These are phyloP conservation scores for Cryphonectria nitschkei DNA, from an alignment of 2,329 filamentous ascomycete genomes.

Conservation along the genomic window DNA sequence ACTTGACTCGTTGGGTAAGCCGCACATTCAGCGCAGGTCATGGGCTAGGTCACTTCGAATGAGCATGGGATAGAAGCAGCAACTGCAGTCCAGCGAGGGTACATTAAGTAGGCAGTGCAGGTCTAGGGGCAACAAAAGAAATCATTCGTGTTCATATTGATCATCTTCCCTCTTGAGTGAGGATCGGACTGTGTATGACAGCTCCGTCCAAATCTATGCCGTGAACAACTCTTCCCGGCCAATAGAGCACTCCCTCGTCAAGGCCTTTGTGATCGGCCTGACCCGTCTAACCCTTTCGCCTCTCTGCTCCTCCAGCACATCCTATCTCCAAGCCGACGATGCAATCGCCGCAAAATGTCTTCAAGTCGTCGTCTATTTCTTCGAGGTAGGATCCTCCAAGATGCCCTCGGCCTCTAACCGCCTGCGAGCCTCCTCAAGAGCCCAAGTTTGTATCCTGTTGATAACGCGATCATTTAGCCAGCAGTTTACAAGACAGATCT, in stretches of 20 bases:
- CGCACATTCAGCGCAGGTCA: conserved; percentile 1
- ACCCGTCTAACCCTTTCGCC: not conserved
- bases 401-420: conserved; percentile 96
- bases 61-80: not conserved
- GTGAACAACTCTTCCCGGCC: conserved; percentile 4
- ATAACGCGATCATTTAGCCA: conserved; percentile 36
- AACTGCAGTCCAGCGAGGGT: not conserved
- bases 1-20: not conserved
- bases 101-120: conserved; percentile 12
- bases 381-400: conserved; percentile 74
- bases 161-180: conserved; percentile 11
- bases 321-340: conserved; percentile 13
- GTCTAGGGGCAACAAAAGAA: conserved; percentile 22
- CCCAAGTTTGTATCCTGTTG: conserved; percentile 96
- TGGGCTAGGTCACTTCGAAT: not conserved
- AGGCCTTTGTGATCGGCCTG: conserved; percentile 10
- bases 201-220: conserved; percentile 23
- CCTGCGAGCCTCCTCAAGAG: conserved; percentile 92
- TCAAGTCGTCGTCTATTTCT: conserved; percentile 40
- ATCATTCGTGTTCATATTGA: conserved; percentile 22
- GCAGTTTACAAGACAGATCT: not conserved
- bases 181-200: conserved; percentile 16
- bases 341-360: not conserved
- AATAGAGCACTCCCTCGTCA: conserved; percentile 13
- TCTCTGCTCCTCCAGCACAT: not conserved